phyloP scores from a whole-genome alignment of 305 asterid genomes.

The Ruellia speciosa region DNA sequence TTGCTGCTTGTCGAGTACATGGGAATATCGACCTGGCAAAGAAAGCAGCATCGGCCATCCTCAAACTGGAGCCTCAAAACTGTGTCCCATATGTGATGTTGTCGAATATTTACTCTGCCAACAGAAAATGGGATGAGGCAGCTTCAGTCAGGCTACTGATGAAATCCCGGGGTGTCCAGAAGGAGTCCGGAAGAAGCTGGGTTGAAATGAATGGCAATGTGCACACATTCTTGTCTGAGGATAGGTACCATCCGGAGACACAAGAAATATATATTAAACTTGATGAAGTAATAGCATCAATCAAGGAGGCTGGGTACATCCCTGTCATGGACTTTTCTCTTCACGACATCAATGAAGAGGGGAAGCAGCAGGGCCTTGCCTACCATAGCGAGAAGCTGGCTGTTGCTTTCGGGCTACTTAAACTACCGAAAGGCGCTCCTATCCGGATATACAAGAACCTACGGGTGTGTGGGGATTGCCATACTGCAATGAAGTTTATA shows the following conservation, averaged over 20 bases:
- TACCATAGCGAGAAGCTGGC: conserved; percentile 86
- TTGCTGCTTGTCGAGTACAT: conserved; percentile 64
- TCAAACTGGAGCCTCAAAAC: conserved; percentile 62
- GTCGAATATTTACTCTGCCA: conserved; percentile 62
- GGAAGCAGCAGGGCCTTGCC: conserved; percentile 42
- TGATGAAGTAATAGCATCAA: conserved; percentile 33
- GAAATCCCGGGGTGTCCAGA: conserved; percentile 45
- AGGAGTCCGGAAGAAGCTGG: conserved; percentile 81
- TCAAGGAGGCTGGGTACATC: conserved; percentile 58
- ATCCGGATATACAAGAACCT: conserved; percentile 62
- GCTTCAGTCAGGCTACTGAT: conserved; percentile 51
- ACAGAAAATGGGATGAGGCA: conserved; percentile 65
- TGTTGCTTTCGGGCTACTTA: conserved; percentile 57
- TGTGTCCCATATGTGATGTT: conserved; percentile 66
- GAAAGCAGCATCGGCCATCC: conserved; percentile 54
- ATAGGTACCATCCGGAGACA: conserved; percentile 43
- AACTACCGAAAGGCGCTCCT: conserved; percentile 39
- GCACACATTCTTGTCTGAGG: conserved; percentile 52
- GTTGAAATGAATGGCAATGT: conserved; percentile 46
- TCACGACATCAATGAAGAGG: conserved; percentile 68
- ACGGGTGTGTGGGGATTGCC: conserved; percentile 76
- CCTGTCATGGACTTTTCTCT: conserved; percentile 57
- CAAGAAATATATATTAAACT: conserved; percentile 41
- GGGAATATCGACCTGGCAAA: conserved; percentile 52
- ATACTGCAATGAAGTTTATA: conserved; percentile 53